Percentiles rank a stretch among this genome's conserved stretches.
Evolutionary conservation across 352 stramenopile genomes (phyloP).

Genomic region (Phytophthora sansomeana): DNA sequence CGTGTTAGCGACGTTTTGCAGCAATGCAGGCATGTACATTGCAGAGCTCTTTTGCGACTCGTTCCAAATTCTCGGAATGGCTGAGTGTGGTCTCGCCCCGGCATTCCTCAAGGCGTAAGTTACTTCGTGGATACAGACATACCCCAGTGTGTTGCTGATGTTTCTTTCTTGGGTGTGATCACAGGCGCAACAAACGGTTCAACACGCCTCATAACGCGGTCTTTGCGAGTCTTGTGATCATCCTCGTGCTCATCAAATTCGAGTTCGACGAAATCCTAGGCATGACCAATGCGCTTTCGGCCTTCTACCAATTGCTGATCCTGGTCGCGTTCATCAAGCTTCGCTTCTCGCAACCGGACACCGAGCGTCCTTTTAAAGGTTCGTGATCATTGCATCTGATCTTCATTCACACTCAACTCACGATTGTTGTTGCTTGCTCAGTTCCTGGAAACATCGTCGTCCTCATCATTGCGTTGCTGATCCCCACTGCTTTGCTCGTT

Average conservation of each 20-base stretch:
- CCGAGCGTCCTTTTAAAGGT: constrained; percentile 52
- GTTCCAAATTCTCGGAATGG: constrained; percentile 87
- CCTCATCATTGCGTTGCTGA: constrained; percentile 41
- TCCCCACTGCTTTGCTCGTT: constrained; percentile 47
- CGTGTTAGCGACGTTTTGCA: constrained; percentile 87
- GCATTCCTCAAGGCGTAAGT: constrained; percentile 83
- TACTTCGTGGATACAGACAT: neutral
- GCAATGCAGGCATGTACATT: constrained; percentile 93
- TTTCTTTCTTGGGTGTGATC: neutral
- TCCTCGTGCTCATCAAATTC: constrained; percentile 61
- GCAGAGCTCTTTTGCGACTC: constrained; percentile 94
- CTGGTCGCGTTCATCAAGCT: constrained; percentile 92
- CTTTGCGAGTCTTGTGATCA: constrained; percentile 50
- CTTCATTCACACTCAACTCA: neutral
- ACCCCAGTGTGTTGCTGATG: neutral
- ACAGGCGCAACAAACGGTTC: constrained; percentile 55
- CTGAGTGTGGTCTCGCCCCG: constrained; percentile 88
- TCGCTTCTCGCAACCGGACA: constrained; percentile 50
- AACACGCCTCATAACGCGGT: constrained; percentile 62
- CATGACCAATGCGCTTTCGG: constrained; percentile 93
- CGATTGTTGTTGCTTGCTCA: constrained; percentile 1
- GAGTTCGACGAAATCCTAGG: constrained; percentile 82
- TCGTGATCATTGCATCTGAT: constrained; percentile 1
- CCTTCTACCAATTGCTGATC: constrained; percentile 87
- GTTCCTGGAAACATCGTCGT: constrained; percentile 46